Conservation (phyloP, 345 rosid genomes). For the Salix koriyanagi region DNA sequence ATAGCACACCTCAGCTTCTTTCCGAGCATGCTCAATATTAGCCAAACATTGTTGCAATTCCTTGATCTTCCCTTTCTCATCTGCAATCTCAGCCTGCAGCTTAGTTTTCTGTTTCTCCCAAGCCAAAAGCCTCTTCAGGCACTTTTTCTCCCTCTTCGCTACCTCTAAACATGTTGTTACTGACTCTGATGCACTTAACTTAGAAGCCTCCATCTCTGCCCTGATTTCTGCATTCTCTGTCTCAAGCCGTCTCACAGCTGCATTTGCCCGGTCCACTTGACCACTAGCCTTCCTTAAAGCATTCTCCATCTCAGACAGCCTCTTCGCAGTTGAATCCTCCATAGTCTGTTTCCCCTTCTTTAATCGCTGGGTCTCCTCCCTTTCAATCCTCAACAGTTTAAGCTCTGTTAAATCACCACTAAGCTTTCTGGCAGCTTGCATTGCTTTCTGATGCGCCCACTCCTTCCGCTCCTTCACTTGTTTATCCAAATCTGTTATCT, state of each 20-base stretch:
- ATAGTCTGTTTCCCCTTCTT: constrained; percentile 81
- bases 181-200: constrained; percentile 87
- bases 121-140: constrained; percentile 66
- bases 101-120: constrained; percentile 83
- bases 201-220: constrained; percentile 90
- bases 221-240: constrained; percentile 86
- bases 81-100: constrained; percentile 69
- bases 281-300: constrained; percentile 76
- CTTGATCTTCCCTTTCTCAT: constrained; percentile 65
- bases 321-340: constrained; percentile 75
- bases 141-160: constrained; percentile 78
- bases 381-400: constrained; percentile 71
- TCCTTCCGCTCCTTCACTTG: constrained; percentile 84
- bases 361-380: constrained; percentile 74
- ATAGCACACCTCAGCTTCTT: constrained; percentile 67
- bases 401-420: constrained; percentile 78
- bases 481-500: constrained; percentile 70
- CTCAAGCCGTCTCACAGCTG: constrained; percentile 68
- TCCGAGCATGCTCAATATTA: constrained; percentile 46
- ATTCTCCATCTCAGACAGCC: constrained; percentile 75
- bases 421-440: constrained; percentile 93
- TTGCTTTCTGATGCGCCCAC: constrained; percentile 96
- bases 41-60: constrained; percentile 51
- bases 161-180: constrained; percentile 60
- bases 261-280: constrained; percentile 74